Base-by-base conservation (phyloP, 2,329 filamentous ascomycete genomes). In the Cladosporium sp. region DNA sequence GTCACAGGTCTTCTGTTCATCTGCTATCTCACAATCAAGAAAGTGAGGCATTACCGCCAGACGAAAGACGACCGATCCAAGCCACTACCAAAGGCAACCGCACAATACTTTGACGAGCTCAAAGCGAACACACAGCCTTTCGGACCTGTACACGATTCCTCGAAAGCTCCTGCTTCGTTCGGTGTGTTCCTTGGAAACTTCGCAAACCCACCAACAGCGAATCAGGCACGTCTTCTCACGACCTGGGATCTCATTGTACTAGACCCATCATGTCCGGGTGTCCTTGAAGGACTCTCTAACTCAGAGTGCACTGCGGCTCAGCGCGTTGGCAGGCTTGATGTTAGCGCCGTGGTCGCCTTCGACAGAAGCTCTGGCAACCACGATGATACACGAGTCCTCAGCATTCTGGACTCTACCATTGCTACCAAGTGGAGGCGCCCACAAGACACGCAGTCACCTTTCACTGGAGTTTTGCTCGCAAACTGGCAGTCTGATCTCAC, bases 391-490 rank as follows among this genome's bases (percentile, higher is more conserved):
- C 30, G 60, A 34, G 60, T 64, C 10, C 59, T 72, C 7, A 64
- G 51, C 21, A 66, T 58, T 14, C 32, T 72, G 8, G 59, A 64
- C 21, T 57, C 66, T 5, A 63, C 65, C 26, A 58, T 72, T 24
- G 65, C 58, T 18, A 66, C 66, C 21, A 64, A 65, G 4, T 68
- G 77, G 58, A 66, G 68, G 15, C 71, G 69, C 3, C 68, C 76
- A 10, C 73, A 77, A 55, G 75, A 72, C 38, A 65, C 78, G 18
- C 75, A 76, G 26, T 74, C 73, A 18, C 68, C 73, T 0, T 80
- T 82, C 52, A 78, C 72, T 10, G 81, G 80, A 4, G 70, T 82
- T 28, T 67, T 83, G 15, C 71, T 83, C 21, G 79, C 80, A 12
- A 78, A 79, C 59, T 82, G 78, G 78, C 76, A 81, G 52, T 67